phyloP scores from a whole-genome alignment of 2,329 filamentous ascomycete genomes.

The Cordyceps militaris region DNA sequence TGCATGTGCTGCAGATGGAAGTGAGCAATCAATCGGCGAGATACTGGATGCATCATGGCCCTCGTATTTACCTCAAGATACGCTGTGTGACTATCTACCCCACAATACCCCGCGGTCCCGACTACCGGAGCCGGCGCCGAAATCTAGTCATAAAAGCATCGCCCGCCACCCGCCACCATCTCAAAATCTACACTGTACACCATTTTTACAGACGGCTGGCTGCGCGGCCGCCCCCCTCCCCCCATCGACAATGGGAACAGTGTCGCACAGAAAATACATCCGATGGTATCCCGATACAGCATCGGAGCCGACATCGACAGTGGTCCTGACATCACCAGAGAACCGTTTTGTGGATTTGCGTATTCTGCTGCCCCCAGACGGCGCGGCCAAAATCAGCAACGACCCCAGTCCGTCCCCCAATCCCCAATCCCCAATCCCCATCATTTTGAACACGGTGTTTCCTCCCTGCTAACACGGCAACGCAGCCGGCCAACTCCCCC shows the following conservation, averaged over 20 bases:
- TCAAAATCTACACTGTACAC: background rate
- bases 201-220: background rate
- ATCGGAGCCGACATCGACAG: conserved; percentile 55
- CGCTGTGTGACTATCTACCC: background rate
- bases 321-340: conserved; percentile 55
- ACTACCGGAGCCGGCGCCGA: conserved; percentile 6
- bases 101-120: conserved; percentile 7
- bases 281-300: conserved; percentile 46
- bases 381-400: conserved; percentile 1
- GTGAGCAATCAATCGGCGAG: background rate
- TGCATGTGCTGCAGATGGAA: background rate
- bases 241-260: conserved; percentile 32
- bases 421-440: background rate
- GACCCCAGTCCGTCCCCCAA: background rate
- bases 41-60: background rate
- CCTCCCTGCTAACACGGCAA: background rate
- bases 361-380: conserved; percentile 32
- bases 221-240: too few species aligned
- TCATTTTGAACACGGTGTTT: background rate
- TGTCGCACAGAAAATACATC: conserved; percentile 54
- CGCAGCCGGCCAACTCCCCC: conserved; percentile 9
- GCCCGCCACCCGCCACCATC: background rate
- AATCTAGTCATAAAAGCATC: conserved; percentile 3
- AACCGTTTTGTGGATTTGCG: conserved; percentile 57
- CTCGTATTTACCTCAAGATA: background rate